Evolutionary conservation across 768 basidiomycete species (phyloP), one percentile per base, ranked within the genome.

Genomic region (Leccinum aurantiacum): DNA sequence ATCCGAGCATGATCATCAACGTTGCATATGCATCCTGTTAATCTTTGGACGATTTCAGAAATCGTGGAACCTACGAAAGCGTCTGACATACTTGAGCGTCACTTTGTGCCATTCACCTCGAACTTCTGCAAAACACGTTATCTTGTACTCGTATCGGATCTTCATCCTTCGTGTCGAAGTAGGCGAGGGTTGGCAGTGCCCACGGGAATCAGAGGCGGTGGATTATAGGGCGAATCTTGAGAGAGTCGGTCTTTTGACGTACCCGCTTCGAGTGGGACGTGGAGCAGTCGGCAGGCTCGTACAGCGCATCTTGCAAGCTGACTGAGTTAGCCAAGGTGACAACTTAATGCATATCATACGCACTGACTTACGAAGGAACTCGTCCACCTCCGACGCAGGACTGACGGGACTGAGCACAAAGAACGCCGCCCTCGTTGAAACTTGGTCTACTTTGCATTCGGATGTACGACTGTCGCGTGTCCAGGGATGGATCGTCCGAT

Each of bases 71-170:
- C 24, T 2, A 60, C 58, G 51, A 53, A 49, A 63, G 35, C 6
- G 31, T 31, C 5, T 14, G 61, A 79, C 87, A 63, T 64, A 95
- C 94, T 94, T 95, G 60, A 96, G 78, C 1, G 95, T 93, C 8
- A 94, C 88, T 67, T 98, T 94, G 60, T 91, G 85, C 22, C 22
- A 22, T 72, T 98, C 96, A 14, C 91, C 87, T 60, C 95, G 78
- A 69, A 98, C 94, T 74, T 99, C 96, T 0, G 94, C 94, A 73
- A 97, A 98, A 65, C 90, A 89, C 0, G 90, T 96, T 83, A 95
- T 91, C 76, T 98, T 98, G 80, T 93, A 98, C 71, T 98, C 95
- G 69, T 98, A 97, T 33, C 97, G 80, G 19, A 96, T 0, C 90
- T 93, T 95, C 95, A 98, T 0, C 95, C 95, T 72, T 93, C 89